Percentiles rank a stretch among this genome's conserved stretches.
Evolutionary conservation across 139 green algal species (phyloP).

Genomic region (Chlorella sp.): DNA sequence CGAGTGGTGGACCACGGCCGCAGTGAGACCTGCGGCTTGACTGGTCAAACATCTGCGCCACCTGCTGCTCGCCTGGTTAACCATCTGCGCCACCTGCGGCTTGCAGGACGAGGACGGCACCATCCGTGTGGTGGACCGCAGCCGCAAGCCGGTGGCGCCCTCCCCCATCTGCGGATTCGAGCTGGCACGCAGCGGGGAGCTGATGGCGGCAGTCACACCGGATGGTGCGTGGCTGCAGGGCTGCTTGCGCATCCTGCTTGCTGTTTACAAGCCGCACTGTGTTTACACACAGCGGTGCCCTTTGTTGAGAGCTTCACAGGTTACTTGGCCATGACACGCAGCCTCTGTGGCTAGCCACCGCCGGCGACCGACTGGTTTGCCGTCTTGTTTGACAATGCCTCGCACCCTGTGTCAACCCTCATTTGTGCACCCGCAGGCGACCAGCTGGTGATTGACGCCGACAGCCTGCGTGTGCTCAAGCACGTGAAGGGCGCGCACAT

Average conservation of each 20-base stretch:
- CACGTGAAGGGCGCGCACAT: constrained; percentile 51
- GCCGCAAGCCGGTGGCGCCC: constrained; percentile 18
- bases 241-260: not conserved
- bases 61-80: not conserved
- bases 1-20: too few relatives aligned
- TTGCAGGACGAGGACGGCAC: constrained; percentile 30
- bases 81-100: too few relatives aligned
- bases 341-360: too few relatives aligned
- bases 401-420: too few relatives aligned
- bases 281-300: too few relatives aligned
- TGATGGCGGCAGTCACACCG: constrained; percentile 44
- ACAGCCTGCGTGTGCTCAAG: constrained; percentile 35
- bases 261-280: not conserved
- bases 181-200: constrained; percentile 20
- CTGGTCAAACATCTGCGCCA: not conserved
- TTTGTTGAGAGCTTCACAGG: too few relatives aligned
- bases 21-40: too few relatives aligned
- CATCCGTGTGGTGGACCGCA: constrained; percentile 25
- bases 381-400: too few relatives aligned
- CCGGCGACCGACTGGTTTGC: too few relatives aligned
- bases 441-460: constrained; percentile 32
- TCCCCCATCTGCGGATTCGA: constrained; percentile 50
- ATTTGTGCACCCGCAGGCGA: constrained; percentile 21
- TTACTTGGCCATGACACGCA: too few relatives aligned
- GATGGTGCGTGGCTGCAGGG: constrained; percentile 8